Percentiles rank a stretch among this genome's conserved stretches.
Evolutionary conservation across 75 land plant species (phyloP).

Genomic region (Isoetes taiwanensis): DNA sequence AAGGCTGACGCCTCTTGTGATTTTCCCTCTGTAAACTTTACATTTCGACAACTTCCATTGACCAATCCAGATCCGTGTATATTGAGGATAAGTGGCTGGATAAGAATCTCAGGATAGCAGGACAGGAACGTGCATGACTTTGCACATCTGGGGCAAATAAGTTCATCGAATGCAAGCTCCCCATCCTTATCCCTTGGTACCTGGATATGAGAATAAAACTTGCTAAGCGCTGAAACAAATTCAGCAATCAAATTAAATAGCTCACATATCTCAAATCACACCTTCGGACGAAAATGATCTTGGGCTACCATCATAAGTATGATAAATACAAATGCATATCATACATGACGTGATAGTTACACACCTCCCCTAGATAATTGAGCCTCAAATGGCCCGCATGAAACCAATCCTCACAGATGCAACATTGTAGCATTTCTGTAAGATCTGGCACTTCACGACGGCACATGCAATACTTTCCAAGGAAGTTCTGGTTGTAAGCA

Average conservation of each 20-base stretch:
- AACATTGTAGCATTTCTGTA: conserved; percentile 96
- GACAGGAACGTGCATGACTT: conserved; percentile 45
- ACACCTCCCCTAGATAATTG: conserved; percentile 51
- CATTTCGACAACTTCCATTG: no score
- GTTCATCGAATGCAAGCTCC: conserved; percentile 77
- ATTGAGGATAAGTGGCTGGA: no score
- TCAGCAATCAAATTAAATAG: no score
- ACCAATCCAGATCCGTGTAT: no score
- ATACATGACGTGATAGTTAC: no score
- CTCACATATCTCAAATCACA: no score
- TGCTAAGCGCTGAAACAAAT: no score
- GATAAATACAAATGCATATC: no score
- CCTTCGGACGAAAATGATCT: no score
- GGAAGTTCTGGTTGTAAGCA: conserved; percentile 84
- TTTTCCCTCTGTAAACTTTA: no score
- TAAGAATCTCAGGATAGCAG: conserved; percentile 32
- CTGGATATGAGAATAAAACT: conserved; percentile 23
- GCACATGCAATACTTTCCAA: conserved; percentile 83
- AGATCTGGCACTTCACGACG: conserved; percentile 77
- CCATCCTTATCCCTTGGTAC: conserved; percentile 97
- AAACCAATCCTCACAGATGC: conserved; percentile 99
- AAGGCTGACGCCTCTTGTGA: no score
- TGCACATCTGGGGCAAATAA: conserved; percentile 70
- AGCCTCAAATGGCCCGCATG: conserved; percentile 90
- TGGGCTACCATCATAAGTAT: no score